Evolutionary conservation across 2,329 filamentous ascomycete species (phyloP).

Genomic region (Grosmannia clavigera): DNA sequence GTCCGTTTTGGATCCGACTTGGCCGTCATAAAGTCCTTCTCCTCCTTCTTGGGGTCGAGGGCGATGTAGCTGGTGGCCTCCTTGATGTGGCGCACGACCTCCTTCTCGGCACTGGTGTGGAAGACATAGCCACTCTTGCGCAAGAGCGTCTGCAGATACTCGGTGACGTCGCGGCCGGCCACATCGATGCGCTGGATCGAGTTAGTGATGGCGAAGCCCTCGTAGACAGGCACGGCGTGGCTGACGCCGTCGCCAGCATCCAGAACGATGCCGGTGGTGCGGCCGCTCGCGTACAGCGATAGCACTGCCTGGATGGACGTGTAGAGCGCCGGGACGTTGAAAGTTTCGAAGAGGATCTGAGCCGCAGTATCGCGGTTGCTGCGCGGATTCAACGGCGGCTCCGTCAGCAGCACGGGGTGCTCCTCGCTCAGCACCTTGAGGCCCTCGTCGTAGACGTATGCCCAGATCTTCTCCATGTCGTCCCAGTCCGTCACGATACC

Average conservation of each 20-base stretch:
- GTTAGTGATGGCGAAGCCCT: slow-evolving; percentile 93
- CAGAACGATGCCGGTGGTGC: slow-evolving; percentile 90
- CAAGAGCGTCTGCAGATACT: slow-evolving; percentile 81
- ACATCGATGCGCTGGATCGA: slow-evolving; percentile 94
- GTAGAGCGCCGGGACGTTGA: slow-evolving; percentile 93
- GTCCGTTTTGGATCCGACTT: slow-evolving; percentile 68
- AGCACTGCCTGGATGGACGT: slow-evolving; percentile 95
- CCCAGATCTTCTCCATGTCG: slow-evolving; percentile 99
- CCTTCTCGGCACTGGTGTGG: slow-evolving; percentile 97
- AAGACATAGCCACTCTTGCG: slow-evolving; percentile 90
- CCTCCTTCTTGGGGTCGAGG: slow-evolving; percentile 79
- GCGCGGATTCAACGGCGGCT: slow-evolving; percentile 89
- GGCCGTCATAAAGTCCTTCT: slow-evolving; percentile 84
- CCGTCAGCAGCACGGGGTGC: slow-evolving; percentile 92
- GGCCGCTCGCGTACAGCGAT: slow-evolving; percentile 87
- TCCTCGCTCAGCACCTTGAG: slow-evolving; percentile 96
- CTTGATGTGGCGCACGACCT: slow-evolving; percentile 96
- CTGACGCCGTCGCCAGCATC: slow-evolving; percentile 95
- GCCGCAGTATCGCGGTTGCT: slow-evolving; percentile 93
- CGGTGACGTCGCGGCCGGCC: slow-evolving; percentile 88
- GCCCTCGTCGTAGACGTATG: slow-evolving; percentile 91
- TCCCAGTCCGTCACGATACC: slow-evolving; percentile 99
- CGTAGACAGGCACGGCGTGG: slow-evolving; percentile 93
- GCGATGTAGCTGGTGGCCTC: slow-evolving; percentile 90
- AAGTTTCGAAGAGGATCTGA: slow-evolving; percentile 96